Base-by-base conservation (phyloP, 179 eudicot genomes). In the Silene vulgaris region DNA sequence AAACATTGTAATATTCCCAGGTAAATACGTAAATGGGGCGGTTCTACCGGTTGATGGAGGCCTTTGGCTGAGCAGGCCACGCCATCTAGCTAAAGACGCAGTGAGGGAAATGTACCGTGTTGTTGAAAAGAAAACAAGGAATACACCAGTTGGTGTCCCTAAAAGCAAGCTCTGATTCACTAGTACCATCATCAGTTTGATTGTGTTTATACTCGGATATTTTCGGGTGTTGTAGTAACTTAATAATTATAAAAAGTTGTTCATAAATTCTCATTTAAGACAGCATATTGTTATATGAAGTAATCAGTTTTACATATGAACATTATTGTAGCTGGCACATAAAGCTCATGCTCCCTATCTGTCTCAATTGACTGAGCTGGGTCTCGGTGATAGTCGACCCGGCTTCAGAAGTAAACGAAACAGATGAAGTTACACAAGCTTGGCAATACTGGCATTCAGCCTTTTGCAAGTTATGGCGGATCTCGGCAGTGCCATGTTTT, bases 21-120 rank as follows among this genome's bases (percentile, higher is more conserved):
- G 99, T 73, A 96, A 96, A 84, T 96, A 83, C 75, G 72, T 96
- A 20, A 96, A 96, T 78, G 99, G 99, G 60, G 69, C 86, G 54
- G 82, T 82, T 30, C 66, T 96, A 50, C 74, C 83, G 0, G 98
- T 96, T 29, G 99, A 96, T 77, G 98, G 98, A 76, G 99, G 99
- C 77, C 83, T 87, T 8, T 93, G 98, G 98, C 77, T 93, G 83
- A 93, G 98, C 84, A 82, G 78, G 69, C 97, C 96, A 8, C 99
- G 99, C 17, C 88, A 84, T 82, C 60, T 96, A 17, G 73, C 90
- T 4, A 96, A 96, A 80, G 98, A 96, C 60, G 89, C 83, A 13
- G 96, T 96, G 71, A 91, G 78, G 81, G 85, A 86, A 81, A 81
- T 93, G 48, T 96, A 98, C 40, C 91, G 98, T 14, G 79, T 86